These are phyloP conservation scores for Saxophila tyrrhenica DNA, from an alignment of 495 filamentous ascomycete species.

Conservation along the genomic window DNA sequence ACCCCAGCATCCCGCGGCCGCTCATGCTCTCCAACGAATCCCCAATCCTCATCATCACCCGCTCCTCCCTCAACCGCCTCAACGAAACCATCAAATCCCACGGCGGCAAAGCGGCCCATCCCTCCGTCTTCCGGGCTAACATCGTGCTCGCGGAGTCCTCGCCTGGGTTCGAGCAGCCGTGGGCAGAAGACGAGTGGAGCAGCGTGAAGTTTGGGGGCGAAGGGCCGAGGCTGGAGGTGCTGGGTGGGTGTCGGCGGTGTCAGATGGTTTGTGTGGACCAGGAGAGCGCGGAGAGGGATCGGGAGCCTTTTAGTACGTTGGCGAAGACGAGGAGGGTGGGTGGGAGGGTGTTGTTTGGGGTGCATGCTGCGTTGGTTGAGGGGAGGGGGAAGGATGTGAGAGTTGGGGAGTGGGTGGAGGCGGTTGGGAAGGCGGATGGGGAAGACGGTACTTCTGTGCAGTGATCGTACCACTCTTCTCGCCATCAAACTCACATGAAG, in stretches of 20 bases:
- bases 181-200: constrained; percentile 49
- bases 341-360: constrained; percentile 77
- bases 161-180: constrained; percentile 41
- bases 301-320: constrained; percentile 81
- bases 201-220: constrained; percentile 38
- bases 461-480: too few species aligned
- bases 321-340: constrained; percentile 72
- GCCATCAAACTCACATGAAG: too few species aligned
- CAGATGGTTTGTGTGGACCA: constrained; percentile 96
- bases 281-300: constrained; percentile 58
- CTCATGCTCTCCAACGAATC: constrained; percentile 85
- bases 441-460: too few species aligned
- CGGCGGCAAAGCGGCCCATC: constrained; percentile 47
- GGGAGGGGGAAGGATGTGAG: constrained; percentile 35
- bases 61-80: constrained; percentile 64
- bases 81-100: constrained; percentile 55
- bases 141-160: constrained; percentile 49
- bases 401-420: constrained; percentile 43
- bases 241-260: constrained; percentile 76
- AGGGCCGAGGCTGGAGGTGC: constrained; percentile 38
- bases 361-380: constrained; percentile 42
- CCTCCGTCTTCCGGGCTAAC: constrained; percentile 74
- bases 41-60: constrained; percentile 74
- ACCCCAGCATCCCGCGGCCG: constrained; percentile 36
- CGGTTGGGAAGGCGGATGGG: too few species aligned